Conservation (phyloP, 176 grass and related monocot genomes). For the Saccharum officinarum region DNA sequence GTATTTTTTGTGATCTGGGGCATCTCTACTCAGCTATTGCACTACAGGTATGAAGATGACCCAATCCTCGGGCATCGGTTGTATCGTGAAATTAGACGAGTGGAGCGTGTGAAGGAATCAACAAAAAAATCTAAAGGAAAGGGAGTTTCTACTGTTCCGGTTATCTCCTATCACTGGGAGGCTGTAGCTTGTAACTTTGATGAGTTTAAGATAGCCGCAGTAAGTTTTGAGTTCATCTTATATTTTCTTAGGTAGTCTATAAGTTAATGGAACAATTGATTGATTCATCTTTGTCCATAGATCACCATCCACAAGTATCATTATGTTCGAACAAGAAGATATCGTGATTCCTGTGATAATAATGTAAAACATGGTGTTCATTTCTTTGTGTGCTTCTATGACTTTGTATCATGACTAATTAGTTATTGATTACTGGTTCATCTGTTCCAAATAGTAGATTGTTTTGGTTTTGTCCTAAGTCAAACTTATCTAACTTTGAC, state of each 20-base stretch:
- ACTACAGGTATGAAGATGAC: slow-evolving; percentile 87
- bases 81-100: slow-evolving; percentile 89
- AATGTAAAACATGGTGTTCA: slow-evolving; percentile 20
- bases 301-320: not conserved
- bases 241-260: not conserved
- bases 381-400: not conserved
- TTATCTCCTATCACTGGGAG: slow-evolving; percentile 82
- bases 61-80: slow-evolving; percentile 80
- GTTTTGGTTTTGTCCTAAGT: not conserved
- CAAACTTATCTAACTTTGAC: not conserved
- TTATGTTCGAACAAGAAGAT: slow-evolving; percentile 17
- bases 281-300: slow-evolving; percentile 6
- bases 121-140: slow-evolving; percentile 63
- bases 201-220: slow-evolving; percentile 81
- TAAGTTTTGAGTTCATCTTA: slow-evolving; percentile 52
- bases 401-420: not conserved
- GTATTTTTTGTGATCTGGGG: slow-evolving; percentile 2
- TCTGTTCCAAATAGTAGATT: not conserved
- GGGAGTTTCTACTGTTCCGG: slow-evolving; percentile 41
- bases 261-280: slow-evolving; percentile 18
- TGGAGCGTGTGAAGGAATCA: slow-evolving; percentile 52
- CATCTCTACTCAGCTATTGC: slow-evolving; percentile 36
- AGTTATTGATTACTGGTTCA: not conserved
- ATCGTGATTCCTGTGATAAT: not conserved
- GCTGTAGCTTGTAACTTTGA: slow-evolving; percentile 83